These are phyloP conservation scores for Aspergillus calidoustus DNA, from an alignment of 2,329 filamentous ascomycete species.

Conservation along the genomic window DNA sequence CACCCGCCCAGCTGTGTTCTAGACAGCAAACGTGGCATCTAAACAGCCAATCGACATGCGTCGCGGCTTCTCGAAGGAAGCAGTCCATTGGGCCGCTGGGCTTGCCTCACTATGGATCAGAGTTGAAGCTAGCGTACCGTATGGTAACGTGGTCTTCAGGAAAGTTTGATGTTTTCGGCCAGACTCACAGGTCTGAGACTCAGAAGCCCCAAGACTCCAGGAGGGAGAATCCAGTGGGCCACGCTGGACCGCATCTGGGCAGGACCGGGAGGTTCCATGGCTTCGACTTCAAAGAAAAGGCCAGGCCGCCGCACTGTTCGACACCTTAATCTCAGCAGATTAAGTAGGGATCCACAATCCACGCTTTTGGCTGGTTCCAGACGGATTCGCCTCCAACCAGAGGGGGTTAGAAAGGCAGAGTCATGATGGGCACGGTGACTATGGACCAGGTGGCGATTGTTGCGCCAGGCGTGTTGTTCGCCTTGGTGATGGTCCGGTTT, in stretches of 20 bases:
- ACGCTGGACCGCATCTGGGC: no score
- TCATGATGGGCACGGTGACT: neutral
- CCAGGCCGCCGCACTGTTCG: slow-evolving; percentile 4
- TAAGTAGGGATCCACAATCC: slow-evolving; percentile 9
- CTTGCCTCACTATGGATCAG: slow-evolving; percentile 33
- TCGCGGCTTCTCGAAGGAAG: slow-evolving; percentile 26
- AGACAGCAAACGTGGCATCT: slow-evolving; percentile 26
- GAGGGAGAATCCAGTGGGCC: no score
- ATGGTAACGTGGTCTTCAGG: neutral
- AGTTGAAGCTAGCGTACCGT: slow-evolving; percentile 3
- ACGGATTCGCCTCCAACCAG: neutral
- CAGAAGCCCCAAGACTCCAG: no score
- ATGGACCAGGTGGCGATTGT: neutral
- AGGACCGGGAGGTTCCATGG: neutral
- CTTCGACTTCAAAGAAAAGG: neutral
- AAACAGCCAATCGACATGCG: slow-evolving; percentile 22
- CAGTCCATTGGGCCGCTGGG: slow-evolving; percentile 27
- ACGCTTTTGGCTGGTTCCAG: neutral
- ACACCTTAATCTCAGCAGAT: slow-evolving; percentile 13
- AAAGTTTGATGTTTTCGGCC: neutral
- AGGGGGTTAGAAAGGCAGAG: neutral
- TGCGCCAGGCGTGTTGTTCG: neutral
- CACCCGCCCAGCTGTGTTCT: slow-evolving; percentile 3
- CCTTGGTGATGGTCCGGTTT: neutral
- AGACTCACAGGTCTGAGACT: no score